A percentile compares a stretch with the other conserved stretches of the same genome.
Conservation (phyloP, 352 stramenopile genomes). For the Pythium aquatile region DNA sequence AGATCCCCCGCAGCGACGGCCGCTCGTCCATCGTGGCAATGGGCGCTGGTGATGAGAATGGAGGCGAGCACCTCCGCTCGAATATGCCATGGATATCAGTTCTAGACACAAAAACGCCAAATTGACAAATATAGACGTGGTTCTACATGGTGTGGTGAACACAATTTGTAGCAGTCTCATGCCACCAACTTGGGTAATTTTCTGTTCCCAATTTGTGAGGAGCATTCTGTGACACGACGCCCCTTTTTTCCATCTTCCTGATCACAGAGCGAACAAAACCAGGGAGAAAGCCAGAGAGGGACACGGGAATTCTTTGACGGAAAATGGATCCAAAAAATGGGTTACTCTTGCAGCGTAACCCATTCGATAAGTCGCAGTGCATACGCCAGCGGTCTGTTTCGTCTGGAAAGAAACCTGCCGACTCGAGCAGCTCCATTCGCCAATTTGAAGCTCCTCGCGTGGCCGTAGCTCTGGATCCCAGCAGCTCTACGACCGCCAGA, state of each 20-base stretch:
- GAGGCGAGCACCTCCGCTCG: neutral
- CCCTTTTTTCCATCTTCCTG: slow-evolving; percentile 6
- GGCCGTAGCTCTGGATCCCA: neutral
- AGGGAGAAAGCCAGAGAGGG: neutral
- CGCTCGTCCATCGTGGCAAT: slow-evolving; percentile 22
- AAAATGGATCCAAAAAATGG: neutral
- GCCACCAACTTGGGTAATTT: neutral
- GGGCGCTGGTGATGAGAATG: neutral
- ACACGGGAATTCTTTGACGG: neutral
- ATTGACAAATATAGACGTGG: neutral
- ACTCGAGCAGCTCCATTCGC: slow-evolving; percentile 6
- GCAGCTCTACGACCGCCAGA: neutral
- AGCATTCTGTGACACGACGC: slow-evolving; percentile 7
- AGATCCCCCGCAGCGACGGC: slow-evolving; percentile 78
- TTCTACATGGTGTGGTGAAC: neutral
- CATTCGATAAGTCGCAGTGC: neutral
- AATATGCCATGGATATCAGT: too few relatives aligned
- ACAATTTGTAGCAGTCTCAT: neutral
- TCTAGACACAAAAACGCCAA: too few relatives aligned
- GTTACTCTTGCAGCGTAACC: neutral
- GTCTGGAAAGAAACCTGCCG: neutral
- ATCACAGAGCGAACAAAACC: slow-evolving; percentile 15
- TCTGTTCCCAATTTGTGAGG: neutral
- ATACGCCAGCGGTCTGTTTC: slow-evolving; percentile 1
- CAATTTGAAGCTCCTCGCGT: slow-evolving; percentile 13